Evolutionary conservation across 495 filamentous ascomycete species (phyloP).

Genomic region (Trichoderma parareesei): DNA sequence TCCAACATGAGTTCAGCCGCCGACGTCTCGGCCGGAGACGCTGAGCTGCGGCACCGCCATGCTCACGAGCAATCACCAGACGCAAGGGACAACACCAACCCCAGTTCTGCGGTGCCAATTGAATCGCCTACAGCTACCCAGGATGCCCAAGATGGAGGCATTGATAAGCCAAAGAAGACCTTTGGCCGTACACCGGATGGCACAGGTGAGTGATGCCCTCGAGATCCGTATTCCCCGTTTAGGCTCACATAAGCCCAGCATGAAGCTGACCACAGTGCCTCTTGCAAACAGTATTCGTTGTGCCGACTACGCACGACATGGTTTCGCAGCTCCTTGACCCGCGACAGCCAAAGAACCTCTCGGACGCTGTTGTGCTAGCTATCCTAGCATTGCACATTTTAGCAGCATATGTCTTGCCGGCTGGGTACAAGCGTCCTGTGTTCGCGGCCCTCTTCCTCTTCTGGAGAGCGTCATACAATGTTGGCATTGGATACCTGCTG

Average conservation of each 20-base stretch:
- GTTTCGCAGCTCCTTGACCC: slow-evolving; percentile 94
- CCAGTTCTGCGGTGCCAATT: background rate
- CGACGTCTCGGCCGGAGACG: slow-evolving; percentile 14
- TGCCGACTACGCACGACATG: slow-evolving; percentile 97
- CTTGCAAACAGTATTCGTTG: slow-evolving; percentile 69
- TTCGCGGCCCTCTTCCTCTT: slow-evolving; percentile 80
- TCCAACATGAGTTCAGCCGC: slow-evolving; percentile 16
- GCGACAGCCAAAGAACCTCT: slow-evolving; percentile 89
- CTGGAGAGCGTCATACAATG: slow-evolving; percentile 89
- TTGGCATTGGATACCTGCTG: slow-evolving; percentile 84
- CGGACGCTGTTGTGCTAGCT: slow-evolving; percentile 74
- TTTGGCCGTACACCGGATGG: slow-evolving; percentile 90
- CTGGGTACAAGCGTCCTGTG: slow-evolving; percentile 55
- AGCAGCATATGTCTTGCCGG: slow-evolving; percentile 62
- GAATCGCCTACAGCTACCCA: background rate
- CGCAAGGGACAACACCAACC: background rate
- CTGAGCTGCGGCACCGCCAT: slow-evolving; percentile 20
- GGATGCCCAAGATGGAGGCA: background rate
- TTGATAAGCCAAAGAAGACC: slow-evolving; percentile 56
- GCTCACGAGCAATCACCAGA: slow-evolving; percentile 1
- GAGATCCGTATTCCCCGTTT: background rate
- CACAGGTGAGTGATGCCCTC: slow-evolving; percentile 52
- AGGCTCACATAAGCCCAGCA: background rate
- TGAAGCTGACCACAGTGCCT: background rate
- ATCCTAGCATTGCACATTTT: slow-evolving; percentile 67